Conservation (phyloP, 2,329 filamentous ascomycete species). For the Alternaria longipes region DNA sequence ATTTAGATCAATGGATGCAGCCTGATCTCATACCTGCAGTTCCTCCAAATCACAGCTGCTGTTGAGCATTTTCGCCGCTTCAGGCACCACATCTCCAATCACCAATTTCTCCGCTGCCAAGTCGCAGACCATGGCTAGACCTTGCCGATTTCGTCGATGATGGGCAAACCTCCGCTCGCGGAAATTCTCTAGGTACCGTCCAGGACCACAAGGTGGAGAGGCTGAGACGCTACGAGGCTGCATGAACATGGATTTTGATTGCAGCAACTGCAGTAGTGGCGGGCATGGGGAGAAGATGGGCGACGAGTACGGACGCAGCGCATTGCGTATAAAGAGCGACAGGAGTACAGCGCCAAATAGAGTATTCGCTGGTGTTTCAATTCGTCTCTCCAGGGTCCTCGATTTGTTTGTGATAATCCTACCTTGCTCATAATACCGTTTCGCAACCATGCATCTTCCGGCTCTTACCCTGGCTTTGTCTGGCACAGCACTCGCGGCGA, state of each 20-base stretch:
- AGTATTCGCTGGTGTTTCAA: constrained; percentile 1
- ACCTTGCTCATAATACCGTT: constrained; percentile 21
- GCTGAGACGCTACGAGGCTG: constrained; percentile 16
- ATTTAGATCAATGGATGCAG: neutral
- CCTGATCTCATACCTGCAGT: neutral
- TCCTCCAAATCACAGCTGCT: neutral
- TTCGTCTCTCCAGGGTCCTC: neutral
- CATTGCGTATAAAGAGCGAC: constrained; percentile 16
- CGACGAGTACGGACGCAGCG: neutral
- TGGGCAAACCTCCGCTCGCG: constrained; percentile 23
- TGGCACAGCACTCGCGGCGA: constrained; percentile 34
- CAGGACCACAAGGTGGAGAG: constrained; percentile 18
- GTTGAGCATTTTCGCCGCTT: neutral
- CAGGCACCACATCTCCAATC: constrained; percentile 26
- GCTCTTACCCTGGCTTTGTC: constrained; percentile 34
- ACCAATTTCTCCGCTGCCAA: constrained; percentile 38
- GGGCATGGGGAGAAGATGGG: neutral
- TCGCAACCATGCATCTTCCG: constrained; percentile 37
- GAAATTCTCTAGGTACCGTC: constrained; percentile 23
- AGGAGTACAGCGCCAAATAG: neutral
- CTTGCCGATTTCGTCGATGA: constrained; percentile 20
- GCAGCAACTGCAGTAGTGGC: constrained; percentile 11
- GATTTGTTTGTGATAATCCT: neutral
- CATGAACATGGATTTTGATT: constrained; percentile 28
- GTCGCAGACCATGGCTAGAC: constrained; percentile 13